A percentile compares a stretch with the other conserved stretches of the same genome.
phyloP scores from a whole-genome alignment of 2,329 filamentous ascomycete species.

The Cucurbitaria berberidis region DNA sequence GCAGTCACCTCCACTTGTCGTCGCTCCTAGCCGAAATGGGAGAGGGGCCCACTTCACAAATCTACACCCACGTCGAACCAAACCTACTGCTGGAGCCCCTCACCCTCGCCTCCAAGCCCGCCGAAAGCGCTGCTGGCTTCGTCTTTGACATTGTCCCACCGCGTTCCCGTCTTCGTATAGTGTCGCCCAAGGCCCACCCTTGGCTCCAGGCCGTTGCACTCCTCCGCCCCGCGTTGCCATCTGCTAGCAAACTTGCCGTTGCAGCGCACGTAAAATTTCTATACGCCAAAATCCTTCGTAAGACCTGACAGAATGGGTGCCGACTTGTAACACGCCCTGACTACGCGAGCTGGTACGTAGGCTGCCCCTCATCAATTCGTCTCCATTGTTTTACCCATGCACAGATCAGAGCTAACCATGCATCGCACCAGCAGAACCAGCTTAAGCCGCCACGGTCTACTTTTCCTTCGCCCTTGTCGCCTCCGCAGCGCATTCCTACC shows the following conservation, averaged over 20 bases:
- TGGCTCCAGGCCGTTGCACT: constrained; percentile 28
- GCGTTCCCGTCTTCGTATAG: constrained; percentile 30
- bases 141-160: constrained; percentile 31
- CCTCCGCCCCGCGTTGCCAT: constrained; percentile 40
- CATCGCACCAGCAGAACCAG: constrained; percentile 36
- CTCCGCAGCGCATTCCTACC: constrained; percentile 13
- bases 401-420: constrained; percentile 41
- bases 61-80: constrained; percentile 13
- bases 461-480: constrained; percentile 15
- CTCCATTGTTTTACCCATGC: constrained; percentile 25
- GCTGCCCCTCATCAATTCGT: constrained; percentile 29
- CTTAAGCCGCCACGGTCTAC: constrained; percentile 32
- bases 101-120: constrained; percentile 11
- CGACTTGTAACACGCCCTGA: constrained; percentile 40
- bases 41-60: constrained; percentile 22
- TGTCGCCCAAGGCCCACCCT: constrained; percentile 22
- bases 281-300: constrained; percentile 20
- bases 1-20: constrained; percentile 2
- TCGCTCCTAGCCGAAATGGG: constrained; percentile 11
- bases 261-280: constrained; percentile 28
- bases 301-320: constrained; percentile 37
- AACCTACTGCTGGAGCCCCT: constrained; percentile 10
- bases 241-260: constrained; percentile 39
- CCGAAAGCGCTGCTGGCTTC: constrained; percentile 13
- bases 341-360: constrained; percentile 42